These are phyloP conservation scores for Xylariaceae sp. DNA, from an alignment of 2,329 filamentous ascomycete species.

Conservation along the genomic window DNA sequence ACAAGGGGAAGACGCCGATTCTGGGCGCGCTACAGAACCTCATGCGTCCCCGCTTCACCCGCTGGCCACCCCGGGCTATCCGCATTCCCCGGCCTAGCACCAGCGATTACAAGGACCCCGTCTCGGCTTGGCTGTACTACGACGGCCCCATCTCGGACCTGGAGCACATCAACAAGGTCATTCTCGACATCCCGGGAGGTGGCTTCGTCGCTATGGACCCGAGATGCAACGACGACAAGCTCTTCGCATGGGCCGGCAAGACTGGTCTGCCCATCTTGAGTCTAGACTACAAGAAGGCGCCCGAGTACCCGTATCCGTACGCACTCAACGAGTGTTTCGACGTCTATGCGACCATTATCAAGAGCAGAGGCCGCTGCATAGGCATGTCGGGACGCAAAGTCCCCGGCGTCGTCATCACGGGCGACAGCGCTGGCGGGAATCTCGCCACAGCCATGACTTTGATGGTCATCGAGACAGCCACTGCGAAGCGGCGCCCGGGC, in stretches of 20 bases:
- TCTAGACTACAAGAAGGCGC: constrained; percentile 84
- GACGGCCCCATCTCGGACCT: constrained; percentile 79
- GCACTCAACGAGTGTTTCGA: constrained; percentile 85
- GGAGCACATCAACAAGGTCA: constrained; percentile 67
- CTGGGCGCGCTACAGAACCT: constrained; percentile 66
- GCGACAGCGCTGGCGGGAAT: constrained; percentile 79
- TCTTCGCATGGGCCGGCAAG: constrained; percentile 86
- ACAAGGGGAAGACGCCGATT: constrained; percentile 88
- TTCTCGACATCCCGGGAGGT: constrained; percentile 88
- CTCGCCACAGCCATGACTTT: constrained; percentile 74
- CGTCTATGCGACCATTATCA: constrained; percentile 69
- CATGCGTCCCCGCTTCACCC: constrained; percentile 71
- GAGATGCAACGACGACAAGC: constrained; percentile 87
- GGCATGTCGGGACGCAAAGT: constrained; percentile 62
- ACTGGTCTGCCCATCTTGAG: constrained; percentile 85
- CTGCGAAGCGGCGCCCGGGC: constrained; percentile 50
- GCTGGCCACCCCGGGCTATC: constrained; percentile 74
- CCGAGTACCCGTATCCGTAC: constrained; percentile 79
- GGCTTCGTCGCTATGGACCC: constrained; percentile 97
- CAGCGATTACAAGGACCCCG: constrained; percentile 78
- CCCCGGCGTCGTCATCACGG: constrained; percentile 67
- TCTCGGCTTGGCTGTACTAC: constrained; percentile 88
- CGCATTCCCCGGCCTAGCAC: constrained; percentile 74
- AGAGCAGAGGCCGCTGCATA: constrained; percentile 67
- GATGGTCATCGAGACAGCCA: constrained; percentile 78